Evolutionary conservation across 805 yeast species (phyloP).

Genomic region (Suhomyces kilbournensis): DNA sequence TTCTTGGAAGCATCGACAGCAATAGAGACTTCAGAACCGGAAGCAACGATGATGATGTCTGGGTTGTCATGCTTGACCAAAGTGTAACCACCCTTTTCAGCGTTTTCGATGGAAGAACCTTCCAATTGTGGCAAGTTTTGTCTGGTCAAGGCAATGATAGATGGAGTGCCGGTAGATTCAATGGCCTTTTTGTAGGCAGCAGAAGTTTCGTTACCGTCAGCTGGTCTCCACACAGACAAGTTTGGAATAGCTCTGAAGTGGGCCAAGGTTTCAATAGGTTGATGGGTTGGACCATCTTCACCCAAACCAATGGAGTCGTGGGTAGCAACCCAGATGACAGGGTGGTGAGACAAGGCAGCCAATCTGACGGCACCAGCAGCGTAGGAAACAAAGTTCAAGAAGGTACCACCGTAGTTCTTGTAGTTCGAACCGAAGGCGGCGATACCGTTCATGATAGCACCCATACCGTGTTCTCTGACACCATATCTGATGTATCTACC

Average conservation of each 20-base stretch:
- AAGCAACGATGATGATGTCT: slow-evolving; percentile 74
- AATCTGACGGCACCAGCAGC: slow-evolving; percentile 87
- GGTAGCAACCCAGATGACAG: slow-evolving; percentile 83
- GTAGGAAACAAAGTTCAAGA: slow-evolving; percentile 85
- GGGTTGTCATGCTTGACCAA: slow-evolving; percentile 53
- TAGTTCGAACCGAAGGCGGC: slow-evolving; percentile 84
- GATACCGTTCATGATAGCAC: slow-evolving; percentile 97
- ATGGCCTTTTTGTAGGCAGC: slow-evolving; percentile 75
- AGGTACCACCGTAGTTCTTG: slow-evolving; percentile 95
- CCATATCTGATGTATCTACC: slow-evolving; percentile 97
- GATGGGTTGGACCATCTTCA: slow-evolving; percentile 94
- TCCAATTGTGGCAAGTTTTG: slow-evolving; percentile 90
- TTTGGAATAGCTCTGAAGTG: slow-evolving; percentile 85
- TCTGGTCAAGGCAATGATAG: slow-evolving; percentile 75
- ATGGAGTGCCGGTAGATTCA: slow-evolving; percentile 62
- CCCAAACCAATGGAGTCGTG: slow-evolving; percentile 90
- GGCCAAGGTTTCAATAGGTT: slow-evolving; percentile 85
- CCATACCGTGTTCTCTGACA: slow-evolving; percentile 99
- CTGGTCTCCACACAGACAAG: slow-evolving; percentile 86
- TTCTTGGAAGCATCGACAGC: slow-evolving; percentile 79
- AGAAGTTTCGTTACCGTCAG: slow-evolving; percentile 85
- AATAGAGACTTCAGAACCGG: slow-evolving; percentile 92
- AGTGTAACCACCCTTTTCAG: slow-evolving; percentile 92
- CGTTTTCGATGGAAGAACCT: slow-evolving; percentile 89
- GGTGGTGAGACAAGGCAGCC: slow-evolving; percentile 79